Evolutionary conservation across 345 rosid species (phyloP), one percentile per base, ranked within the genome.

Genomic region (Salix dunnii): DNA sequence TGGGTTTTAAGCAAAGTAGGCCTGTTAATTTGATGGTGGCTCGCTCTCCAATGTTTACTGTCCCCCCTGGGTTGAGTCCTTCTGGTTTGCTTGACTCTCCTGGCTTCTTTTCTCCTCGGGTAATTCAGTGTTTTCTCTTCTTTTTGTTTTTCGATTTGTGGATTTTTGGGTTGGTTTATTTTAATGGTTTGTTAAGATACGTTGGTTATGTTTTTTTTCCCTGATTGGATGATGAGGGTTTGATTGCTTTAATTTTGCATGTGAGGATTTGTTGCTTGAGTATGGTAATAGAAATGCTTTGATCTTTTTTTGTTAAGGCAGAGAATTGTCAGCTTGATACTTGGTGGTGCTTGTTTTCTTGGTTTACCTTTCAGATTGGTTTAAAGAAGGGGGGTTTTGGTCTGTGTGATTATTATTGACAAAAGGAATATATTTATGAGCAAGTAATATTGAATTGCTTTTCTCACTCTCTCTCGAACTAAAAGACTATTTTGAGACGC

Each of bases 61-160:
- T 91, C 67, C 97, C 98, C 66, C 84, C 98, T 72, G 99, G 97
- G 42, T 76, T 93, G 80, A 96, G 98, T 81, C 99, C 99, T 81
- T 93, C 98, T 68, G 91, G 92, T 75, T 87, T 93, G 84, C 94
- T 95, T 58, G 84, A 81, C 55, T 91, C 97, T 27, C 96, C 97
- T 17, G 91, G 48, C 63, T 76, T 91, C 85, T 90, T 91, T 74
- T 84, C 97, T 69, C 91, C 96, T 83, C 93, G 85, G 94, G 95
- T 92, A 79, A 43, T 66, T 83, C 21, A 33, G 9, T n/a, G 7
- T 17, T 68, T 46, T 27, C 20, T 7, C 0, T n/a, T 3, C 11
- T 9, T 55, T 2, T n/a, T 11, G 4, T 21, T 55, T 55, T 55
- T 55, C 62, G 48, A 46, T 42, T 61, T 3, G 49, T 49, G 38